Evolutionary conservation across 768 basidiomycete genomes (phyloP), one percentile per base, ranked within the genome.

Genomic region (Terana coerulea): DNA sequence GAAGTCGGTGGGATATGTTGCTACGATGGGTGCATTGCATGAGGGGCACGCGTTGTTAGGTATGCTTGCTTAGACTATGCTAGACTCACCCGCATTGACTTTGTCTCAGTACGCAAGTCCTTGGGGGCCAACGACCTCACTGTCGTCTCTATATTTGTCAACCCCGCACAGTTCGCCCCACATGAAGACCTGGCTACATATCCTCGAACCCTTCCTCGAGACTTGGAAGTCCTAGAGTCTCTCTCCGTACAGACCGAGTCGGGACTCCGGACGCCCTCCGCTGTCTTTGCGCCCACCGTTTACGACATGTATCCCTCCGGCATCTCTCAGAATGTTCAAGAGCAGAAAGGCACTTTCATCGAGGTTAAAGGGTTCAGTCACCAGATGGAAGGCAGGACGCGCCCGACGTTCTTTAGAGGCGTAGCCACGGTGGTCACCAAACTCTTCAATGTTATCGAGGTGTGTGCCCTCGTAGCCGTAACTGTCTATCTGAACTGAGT

Each of bases 1-100:
- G 26, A 78, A 83, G 63, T 77, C 81, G 1, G 91, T 99, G 5
- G 97, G 97, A 0, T 91, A 89, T 52, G 93, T 99, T n/a, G 81
- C 97, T 0, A 99, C 97, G 10, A 98, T 98, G 95, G 95, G 95
- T 19, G 95, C 95, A 1, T 70, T 99, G 36, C 97, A 99, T 65
- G 83, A 88, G 8, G 97, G 97, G 1, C 97, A 98, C 66, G 74
- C 98, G 36, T 81, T 88, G 47, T 83, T 99, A 30, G 90, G 95
- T 97, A 59, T 56, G 83, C 55, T 25, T 51, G 25, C 11, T 30
- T 25, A n/a, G 44, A 46, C 34, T 50, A 29, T 11, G 15, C 8
- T 14, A 36, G 17, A 24, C 36, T 41, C 19, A n/a, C 22, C 10
- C 12, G 39, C 36, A 15, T 7, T 24, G 30, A 40, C 49, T 33